Conservation (phyloP, 2,329 filamentous ascomycete species). For the Sclerotinia borealis region DNA sequence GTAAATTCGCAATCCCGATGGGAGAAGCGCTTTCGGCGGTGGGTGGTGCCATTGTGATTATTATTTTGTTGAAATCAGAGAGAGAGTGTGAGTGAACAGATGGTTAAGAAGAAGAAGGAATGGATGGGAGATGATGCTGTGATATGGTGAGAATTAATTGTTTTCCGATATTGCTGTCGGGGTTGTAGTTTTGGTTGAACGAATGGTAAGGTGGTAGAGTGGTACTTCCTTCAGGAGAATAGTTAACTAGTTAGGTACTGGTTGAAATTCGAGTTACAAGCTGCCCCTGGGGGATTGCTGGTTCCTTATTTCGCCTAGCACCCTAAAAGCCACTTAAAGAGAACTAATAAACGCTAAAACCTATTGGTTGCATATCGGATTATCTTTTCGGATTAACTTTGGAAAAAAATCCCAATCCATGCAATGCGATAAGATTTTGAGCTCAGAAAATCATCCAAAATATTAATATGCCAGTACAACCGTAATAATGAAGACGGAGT, state of each 20-base stretch:
- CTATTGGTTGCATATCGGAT: slow-evolving; percentile 8
- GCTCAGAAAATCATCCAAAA: neutral
- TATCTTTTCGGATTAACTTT: slow-evolving; percentile 14
- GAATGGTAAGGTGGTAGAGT: neutral
- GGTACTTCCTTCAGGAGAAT: slow-evolving; percentile 10
- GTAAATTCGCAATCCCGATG: slow-evolving; percentile 69
- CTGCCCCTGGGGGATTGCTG: slow-evolving; percentile 10
- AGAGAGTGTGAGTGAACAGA: no score
- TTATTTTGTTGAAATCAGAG: neutral
- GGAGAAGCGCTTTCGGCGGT: slow-evolving; percentile 56
- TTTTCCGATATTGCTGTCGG: slow-evolving; percentile 8
- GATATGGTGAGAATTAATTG: neutral
- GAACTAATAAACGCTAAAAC: neutral
- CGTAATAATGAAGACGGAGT: slow-evolving; percentile 92
- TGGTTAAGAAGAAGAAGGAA: neutral
- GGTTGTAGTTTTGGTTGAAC: neutral
- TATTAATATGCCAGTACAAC: slow-evolving; percentile 24
- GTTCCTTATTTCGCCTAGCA: slow-evolving; percentile 11
- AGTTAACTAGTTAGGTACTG: neutral
- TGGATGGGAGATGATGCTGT: neutral
- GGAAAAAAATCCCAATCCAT: slow-evolving; percentile 9
- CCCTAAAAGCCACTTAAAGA: slow-evolving; percentile 5
- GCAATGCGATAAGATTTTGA: slow-evolving; percentile 13
- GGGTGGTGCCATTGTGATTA: slow-evolving; percentile 47
- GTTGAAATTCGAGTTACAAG: slow-evolving; percentile 12